Conservation (phyloP, 2,329 filamentous ascomycete species). For the Pseudocercospora fuligena region DNA sequence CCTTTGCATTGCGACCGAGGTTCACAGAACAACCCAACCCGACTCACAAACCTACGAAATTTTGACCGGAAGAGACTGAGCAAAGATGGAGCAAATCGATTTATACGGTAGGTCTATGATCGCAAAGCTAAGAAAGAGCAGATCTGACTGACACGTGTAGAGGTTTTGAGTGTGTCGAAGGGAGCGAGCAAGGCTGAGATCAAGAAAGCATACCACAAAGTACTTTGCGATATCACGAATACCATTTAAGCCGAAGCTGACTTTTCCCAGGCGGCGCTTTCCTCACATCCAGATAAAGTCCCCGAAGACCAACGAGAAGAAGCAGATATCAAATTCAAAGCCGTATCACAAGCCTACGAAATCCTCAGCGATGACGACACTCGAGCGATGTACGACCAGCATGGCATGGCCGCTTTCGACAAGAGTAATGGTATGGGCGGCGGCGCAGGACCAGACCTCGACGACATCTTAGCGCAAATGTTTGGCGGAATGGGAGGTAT, state of each 20-base stretch:
- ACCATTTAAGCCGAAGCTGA: conserved; percentile 2
- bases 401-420: conserved; percentile 96
- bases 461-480: conserved; percentile 93
- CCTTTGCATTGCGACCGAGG: not conserved
- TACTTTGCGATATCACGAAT: conserved; percentile 41
- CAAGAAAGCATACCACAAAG: conserved; percentile 96
- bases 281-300: conserved; percentile 95
- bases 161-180: conserved; percentile 76
- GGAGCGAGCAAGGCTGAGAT: conserved; percentile 77
- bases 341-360: conserved; percentile 92
- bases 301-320: conserved; percentile 80
- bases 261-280: conserved; percentile 57
- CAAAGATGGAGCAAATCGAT: conserved; percentile 54
- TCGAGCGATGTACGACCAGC: conserved; percentile 85
- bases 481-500: conserved; percentile 70
- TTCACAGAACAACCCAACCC: not conserved
- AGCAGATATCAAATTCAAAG: conserved; percentile 91
- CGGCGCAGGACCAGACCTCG: conserved; percentile 77
- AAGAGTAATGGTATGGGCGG: conserved; percentile 69
- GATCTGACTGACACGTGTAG: conserved; percentile 55
- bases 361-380: conserved; percentile 97
- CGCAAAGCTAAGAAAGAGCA: not conserved
- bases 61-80: not conserved
- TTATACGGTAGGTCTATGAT: conserved; percentile 56
- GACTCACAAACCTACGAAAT: not conserved